A percentile compares a stretch with the other conserved stretches of the same genome.
Conservation (phyloP, 768 basidiomycete species). For the Amanita rubescens region DNA sequence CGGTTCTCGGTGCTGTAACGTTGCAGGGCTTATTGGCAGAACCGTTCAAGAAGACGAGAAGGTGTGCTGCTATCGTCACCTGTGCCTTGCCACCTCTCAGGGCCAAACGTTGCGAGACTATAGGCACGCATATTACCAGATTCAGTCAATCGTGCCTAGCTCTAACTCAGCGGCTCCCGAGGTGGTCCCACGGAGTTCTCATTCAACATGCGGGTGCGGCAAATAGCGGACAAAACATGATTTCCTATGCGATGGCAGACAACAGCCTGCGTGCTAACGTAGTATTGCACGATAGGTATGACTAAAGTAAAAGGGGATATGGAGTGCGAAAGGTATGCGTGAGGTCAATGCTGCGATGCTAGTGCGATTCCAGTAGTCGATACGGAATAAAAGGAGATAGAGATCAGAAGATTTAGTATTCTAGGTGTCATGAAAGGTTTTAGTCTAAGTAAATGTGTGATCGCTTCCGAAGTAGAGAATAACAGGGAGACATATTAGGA, state of each 20-base stretch:
- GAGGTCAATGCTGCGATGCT: neutral
- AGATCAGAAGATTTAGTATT: neutral
- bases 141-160: neutral
- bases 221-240: neutral
- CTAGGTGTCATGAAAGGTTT: neutral
- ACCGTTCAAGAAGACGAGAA: too few species aligned
- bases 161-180: neutral
- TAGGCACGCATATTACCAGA: neutral
- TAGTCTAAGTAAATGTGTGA: neutral
- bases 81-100: neutral
- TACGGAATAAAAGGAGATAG: neutral
- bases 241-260: neutral
- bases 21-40: too few species aligned
- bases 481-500: neutral
- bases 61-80: neutral
- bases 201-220: too few species aligned
- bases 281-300: neutral
- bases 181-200: too few species aligned
- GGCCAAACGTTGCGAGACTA: neutral
- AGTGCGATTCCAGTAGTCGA: slow-evolving; percentile 1
- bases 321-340: neutral
- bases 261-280: neutral
- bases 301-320: neutral
- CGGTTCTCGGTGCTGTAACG: neutral
- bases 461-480: neutral